Conservation (phyloP, 345 rosid species). For the Pistacia integerrima region DNA sequence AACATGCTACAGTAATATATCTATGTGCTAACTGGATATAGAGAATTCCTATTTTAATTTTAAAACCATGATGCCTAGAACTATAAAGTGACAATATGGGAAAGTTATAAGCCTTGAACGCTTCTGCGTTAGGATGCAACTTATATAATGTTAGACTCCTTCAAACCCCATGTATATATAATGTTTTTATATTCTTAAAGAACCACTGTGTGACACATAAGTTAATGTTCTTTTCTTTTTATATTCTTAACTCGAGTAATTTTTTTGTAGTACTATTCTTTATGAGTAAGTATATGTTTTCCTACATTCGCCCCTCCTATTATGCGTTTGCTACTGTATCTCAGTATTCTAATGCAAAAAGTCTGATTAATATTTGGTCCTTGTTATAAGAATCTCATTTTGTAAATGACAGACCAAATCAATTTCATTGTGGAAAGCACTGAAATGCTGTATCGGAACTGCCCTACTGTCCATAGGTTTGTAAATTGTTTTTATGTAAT, state of each 20-base stretch:
- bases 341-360: background rate
- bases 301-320: background rate
- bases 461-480: conserved; percentile 67
- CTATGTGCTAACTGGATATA: background rate
- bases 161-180: background rate
- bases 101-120: background rate
- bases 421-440: conserved; percentile 64
- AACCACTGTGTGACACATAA: background rate
- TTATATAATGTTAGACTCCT: background rate
- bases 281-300: conserved; percentile 2
- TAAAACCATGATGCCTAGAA: background rate
- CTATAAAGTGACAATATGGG: background rate
- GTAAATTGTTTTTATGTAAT: conserved; percentile 25
- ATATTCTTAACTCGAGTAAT: background rate
- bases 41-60: background rate
- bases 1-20: no score
- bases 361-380: conserved; percentile 26
- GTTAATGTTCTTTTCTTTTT: background rate
- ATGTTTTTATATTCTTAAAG: no score
- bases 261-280: background rate
- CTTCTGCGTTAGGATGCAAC: background rate
- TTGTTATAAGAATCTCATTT: conserved; percentile 28
- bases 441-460: conserved; percentile 58
- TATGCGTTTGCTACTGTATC: background rate
- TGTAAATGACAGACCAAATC: conserved; percentile 66